Base-by-base conservation (phyloP, 2,329 filamentous ascomycete species). In the Phyllosticta ampelicida region DNA sequence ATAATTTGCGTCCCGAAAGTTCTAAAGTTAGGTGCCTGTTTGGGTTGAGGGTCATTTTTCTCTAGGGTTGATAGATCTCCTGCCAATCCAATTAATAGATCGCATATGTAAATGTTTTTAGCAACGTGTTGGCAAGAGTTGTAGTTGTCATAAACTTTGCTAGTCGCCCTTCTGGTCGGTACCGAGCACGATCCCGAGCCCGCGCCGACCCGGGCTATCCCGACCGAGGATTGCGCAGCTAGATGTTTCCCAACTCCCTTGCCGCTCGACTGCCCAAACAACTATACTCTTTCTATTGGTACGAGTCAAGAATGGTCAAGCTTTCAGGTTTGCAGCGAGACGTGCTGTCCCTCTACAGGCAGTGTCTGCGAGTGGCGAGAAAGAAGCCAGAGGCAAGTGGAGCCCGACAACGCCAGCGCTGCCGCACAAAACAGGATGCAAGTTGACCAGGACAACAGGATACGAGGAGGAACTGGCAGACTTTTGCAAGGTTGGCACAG, bases 311-410 rank as follows among this genome's bases (percentile, higher is more conserved):
- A n/a, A 73, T 73, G 71, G 65, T 64, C 20, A 80, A 84, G 65
- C 77, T 91, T 23, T 95, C 91, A 8, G 94, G 94, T 36, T 78
- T 97, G n/a, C 92, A 97, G 70, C 86, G 83, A 66, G 90, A 96
- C 67, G 92, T 96, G 3, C 73, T 97, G 55, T 79, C 84, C 30
- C 81, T 99, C 13, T 99, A 97, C 71, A 85, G 92, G 60, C 82
- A 84, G 68, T 97, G 92, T 67, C 77, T 99, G 23, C 83, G 91
- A 60, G 89, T 88, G 67, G 85, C 86, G 60, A 83, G 86, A 61
- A 86, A 85, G 67, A 97, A 99, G 72, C 90, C 91, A 54, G 70
- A 74, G 65, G 89, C 92, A 71, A 66, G 79, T 57, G 64, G 44
- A 74, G 76, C 59, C 77, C 77, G 62, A 71, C 65, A 60, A 3